These are phyloP conservation scores for Ampelomyces quisqualis DNA, from an alignment of 2,329 filamentous ascomycete genomes.

Conservation along the genomic window DNA sequence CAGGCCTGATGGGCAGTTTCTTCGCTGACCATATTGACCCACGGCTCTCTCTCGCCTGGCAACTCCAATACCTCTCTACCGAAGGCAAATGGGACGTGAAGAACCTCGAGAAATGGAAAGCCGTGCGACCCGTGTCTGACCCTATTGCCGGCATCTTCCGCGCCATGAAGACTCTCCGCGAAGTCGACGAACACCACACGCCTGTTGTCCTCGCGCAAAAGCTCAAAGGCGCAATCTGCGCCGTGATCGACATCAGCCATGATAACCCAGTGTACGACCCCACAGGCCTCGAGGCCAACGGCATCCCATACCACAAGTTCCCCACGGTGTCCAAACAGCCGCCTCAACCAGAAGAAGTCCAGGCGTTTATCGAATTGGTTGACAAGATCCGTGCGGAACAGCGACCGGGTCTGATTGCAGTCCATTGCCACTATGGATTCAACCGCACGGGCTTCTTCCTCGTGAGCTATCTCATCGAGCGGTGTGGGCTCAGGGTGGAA, in stretches of 20 bases:
- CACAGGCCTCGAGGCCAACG: conserved; percentile 47
- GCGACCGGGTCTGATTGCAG: conserved; percentile 61
- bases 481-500: conserved; percentile 68
- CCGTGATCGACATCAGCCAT: conserved; percentile 88
- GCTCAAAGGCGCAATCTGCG: conserved; percentile 67
- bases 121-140: conserved; percentile 72
- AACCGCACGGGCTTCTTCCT: conserved; percentile 93
- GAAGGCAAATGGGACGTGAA: conserved; percentile 98
- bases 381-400: conserved; percentile 46
- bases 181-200: conserved; percentile 81
- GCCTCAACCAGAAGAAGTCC: conserved; percentile 63
- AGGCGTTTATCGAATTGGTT: conserved; percentile 60
- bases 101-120: conserved; percentile 89
- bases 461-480: conserved; percentile 85
- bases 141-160: conserved; percentile 79
- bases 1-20: conserved; percentile 81
- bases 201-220: conserved; percentile 68
- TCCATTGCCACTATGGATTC: conserved; percentile 96
- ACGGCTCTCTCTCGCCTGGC: conserved; percentile 82
- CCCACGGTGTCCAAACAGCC: conserved; percentile 91
- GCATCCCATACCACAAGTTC: conserved; percentile 68
- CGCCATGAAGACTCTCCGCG: conserved; percentile 89
- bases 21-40: conserved; percentile 72
- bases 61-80: conserved; percentile 81
- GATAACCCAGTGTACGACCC: conserved; percentile 89